Percentiles rank a stretch among this genome's conserved stretches.
Evolutionary conservation across 768 basidiomycete genomes (phyloP).

Genomic region (Boletus barrowsii): DNA sequence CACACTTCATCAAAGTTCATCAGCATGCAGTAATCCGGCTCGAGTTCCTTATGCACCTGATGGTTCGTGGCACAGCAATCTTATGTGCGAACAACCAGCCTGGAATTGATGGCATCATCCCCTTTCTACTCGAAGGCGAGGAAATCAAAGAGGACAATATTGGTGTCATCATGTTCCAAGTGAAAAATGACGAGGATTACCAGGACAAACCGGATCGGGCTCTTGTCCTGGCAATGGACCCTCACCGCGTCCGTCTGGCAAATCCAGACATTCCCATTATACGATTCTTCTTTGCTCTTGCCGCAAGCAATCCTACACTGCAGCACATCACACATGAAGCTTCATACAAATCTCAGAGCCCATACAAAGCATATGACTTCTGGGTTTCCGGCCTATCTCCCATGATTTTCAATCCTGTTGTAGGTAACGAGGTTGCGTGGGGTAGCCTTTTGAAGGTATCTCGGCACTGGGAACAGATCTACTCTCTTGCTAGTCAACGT

Average conservation of each 20-base stretch:
- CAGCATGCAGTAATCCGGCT: too few relatives aligned
- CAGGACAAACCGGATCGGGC: too few relatives aligned
- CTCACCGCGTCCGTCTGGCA: background rate
- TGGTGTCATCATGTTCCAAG: background rate
- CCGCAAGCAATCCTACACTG: background rate
- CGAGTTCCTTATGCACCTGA: too few relatives aligned
- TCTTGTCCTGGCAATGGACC: background rate
- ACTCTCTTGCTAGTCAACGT: too few relatives aligned
- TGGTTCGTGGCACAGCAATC: too few relatives aligned
- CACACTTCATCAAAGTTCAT: too few relatives aligned
- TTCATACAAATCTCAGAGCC: accelerated
- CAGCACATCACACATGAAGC: background rate
- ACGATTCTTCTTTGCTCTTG: background rate
- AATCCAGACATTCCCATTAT: background rate
- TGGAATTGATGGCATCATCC: background rate
- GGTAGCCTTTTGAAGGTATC: too few relatives aligned
- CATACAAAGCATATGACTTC: background rate
- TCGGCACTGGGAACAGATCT: too few relatives aligned
- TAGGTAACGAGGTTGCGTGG: too few relatives aligned
- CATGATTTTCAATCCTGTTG: background rate
- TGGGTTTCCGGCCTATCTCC: background rate
- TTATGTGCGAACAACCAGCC: too few relatives aligned
- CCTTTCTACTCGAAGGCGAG: background rate
- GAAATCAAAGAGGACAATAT: background rate
- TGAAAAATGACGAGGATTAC: background rate